These are phyloP conservation scores for Claviceps sp. DNA, from an alignment of 2,329 filamentous ascomycete genomes.

Conservation along the genomic window DNA sequence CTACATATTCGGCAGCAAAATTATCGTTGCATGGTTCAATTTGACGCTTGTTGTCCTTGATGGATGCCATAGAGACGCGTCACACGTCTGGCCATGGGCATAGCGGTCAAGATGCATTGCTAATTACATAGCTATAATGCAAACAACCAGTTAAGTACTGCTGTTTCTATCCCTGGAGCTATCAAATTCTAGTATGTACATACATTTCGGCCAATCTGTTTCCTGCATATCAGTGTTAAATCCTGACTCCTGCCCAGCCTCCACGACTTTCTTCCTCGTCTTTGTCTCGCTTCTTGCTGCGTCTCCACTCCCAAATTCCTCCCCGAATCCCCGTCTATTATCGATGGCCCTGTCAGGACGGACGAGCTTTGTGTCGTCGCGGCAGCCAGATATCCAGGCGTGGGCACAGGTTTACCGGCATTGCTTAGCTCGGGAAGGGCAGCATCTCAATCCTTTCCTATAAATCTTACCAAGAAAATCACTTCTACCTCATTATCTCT, in stretches of 20 bases:
- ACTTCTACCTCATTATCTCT: conserved; percentile 63
- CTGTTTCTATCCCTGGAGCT: neutral
- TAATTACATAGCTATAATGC: neutral
- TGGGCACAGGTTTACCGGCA: neutral
- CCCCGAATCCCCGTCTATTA: neutral
- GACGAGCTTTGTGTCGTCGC: neutral
- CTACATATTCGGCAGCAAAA: too few relatives aligned
- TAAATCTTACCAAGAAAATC: neutral
- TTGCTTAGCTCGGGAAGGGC: neutral
- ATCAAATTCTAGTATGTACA: neutral
- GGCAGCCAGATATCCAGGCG: neutral
- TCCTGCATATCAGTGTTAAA: neutral
- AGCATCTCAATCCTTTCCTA: neutral
- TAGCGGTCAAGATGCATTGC: neutral
- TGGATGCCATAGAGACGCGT: neutral
- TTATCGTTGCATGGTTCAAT: too few relatives aligned
- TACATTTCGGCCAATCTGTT: neutral
- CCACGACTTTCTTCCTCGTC: neutral
- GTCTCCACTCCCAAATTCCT: neutral
- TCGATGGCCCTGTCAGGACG: neutral
- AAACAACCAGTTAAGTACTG: neutral
- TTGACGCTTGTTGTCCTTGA: neutral
- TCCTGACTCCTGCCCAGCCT: neutral
- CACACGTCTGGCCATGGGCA: neutral
- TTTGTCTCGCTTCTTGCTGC: neutral